Evolutionary conservation across 768 basidiomycete species (phyloP).

Genomic region (Leucogyrophana mollusca): DNA sequence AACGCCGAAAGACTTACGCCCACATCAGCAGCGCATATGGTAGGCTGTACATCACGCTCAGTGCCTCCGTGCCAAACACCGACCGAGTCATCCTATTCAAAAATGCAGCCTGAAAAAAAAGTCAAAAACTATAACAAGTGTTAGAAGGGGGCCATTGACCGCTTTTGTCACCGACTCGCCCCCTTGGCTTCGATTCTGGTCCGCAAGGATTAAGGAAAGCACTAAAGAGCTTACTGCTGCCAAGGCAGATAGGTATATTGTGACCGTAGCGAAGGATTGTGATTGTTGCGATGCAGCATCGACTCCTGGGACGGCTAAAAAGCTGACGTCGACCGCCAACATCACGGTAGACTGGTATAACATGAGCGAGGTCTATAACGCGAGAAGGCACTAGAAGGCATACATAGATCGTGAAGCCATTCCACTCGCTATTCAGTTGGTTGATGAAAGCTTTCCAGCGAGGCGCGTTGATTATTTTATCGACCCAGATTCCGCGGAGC

Average conservation of each 20-base stretch:
- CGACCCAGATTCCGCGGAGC: neutral
- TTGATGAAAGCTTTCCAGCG: neutral
- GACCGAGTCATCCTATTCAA: slow-evolving; percentile 10
- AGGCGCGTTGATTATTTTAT: neutral
- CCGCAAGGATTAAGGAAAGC: neutral
- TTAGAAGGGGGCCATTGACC: neutral
- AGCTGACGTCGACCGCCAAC: slow-evolving; percentile 8
- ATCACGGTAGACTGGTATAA: slow-evolving; percentile 5
- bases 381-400: neutral
- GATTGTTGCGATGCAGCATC: neutral
- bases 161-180: neutral
- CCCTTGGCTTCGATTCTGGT: neutral
- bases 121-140: neutral
- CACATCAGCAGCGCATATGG: slow-evolving; percentile 30
- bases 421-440: neutral
- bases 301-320: slow-evolving; percentile 3
- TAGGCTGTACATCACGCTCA: slow-evolving; percentile 29
- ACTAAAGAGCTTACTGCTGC: slow-evolving; percentile 4
- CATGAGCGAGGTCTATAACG: neutral
- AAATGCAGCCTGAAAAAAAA: slow-evolving; percentile 19
- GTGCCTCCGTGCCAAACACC: slow-evolving; percentile 18
- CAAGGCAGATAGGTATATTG: slow-evolving; percentile 5
- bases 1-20: slow-evolving; percentile 15
- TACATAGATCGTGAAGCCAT: slow-evolving; percentile 1
- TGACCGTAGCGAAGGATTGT: neutral